Percentiles rank a stretch among this genome's conserved stretches.
These are phyloP conservation scores for Pythium volutum DNA, from an alignment of 352 stramenopile genomes.

Conservation along the genomic window DNA sequence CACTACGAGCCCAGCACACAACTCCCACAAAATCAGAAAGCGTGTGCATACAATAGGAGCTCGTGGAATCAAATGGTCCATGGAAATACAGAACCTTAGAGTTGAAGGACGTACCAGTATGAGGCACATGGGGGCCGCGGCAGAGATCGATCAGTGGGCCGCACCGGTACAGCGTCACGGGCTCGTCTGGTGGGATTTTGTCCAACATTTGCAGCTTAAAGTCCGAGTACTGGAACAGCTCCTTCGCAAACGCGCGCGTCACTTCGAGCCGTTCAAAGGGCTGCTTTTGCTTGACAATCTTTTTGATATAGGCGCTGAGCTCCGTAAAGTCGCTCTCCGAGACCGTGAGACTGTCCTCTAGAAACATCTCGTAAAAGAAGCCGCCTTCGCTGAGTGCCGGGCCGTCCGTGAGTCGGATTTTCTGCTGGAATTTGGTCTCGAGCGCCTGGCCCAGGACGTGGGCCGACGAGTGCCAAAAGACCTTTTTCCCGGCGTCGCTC, in stretches of 20 bases:
- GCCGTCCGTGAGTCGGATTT: conserved; percentile 94
- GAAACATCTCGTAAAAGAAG: conserved; percentile 98
- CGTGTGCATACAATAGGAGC: neutral
- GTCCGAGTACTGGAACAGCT: conserved; percentile 92
- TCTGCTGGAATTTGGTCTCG: conserved; percentile 95
- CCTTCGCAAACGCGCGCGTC: conserved; percentile 87
- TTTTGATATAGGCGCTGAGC: conserved; percentile 91
- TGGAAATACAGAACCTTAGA: conserved; percentile 18
- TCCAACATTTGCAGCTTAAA: conserved; percentile 97
- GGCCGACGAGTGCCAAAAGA: conserved; percentile 99
- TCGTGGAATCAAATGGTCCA: neutral
- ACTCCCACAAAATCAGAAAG: neutral
- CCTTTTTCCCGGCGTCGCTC: conserved; percentile 65
- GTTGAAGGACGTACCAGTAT: conserved; percentile 80
- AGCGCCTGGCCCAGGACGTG: conserved; percentile 98
- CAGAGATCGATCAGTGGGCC: conserved; percentile 98
- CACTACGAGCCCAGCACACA: neutral
- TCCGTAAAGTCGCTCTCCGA: conserved; percentile 72
- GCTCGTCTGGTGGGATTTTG: conserved; percentile 94
- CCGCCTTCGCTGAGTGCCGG: conserved; percentile 94
- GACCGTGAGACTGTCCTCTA: conserved; percentile 60
- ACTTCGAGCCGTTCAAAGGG: conserved; percentile 92
- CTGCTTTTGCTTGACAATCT: conserved; percentile 94
- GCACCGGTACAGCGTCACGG: conserved; percentile 96
- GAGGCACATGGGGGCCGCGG: conserved; percentile 94